Conservation (phyloP, 1,284 basidiomycete species). For the Crucibulum cyathiforme region DNA sequence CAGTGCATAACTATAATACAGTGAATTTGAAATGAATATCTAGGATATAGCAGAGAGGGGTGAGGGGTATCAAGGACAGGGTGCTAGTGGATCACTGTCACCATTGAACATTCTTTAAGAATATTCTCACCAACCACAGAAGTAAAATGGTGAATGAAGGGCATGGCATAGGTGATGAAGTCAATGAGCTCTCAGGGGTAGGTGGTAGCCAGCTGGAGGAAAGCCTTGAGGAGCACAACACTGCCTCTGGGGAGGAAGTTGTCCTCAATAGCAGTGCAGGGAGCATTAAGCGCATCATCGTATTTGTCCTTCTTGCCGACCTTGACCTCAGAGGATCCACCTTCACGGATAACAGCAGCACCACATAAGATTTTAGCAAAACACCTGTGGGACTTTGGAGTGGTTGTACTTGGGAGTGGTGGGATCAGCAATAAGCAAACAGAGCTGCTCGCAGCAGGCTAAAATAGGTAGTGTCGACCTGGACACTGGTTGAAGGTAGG, state of each 20-base stretch:
- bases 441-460: conserved; percentile 95
- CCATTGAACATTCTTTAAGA: too few relatives aligned
- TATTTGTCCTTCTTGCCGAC: conserved; percentile 99
- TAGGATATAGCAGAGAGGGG: too few relatives aligned
- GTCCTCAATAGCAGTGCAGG: conserved; percentile 97
- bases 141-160: too few relatives aligned
- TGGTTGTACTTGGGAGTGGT: conserved; percentile 94
- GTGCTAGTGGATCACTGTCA: too few relatives aligned
- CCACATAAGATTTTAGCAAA: conserved; percentile 96
- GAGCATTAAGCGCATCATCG: conserved; percentile 97
- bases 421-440: conserved; percentile 81
- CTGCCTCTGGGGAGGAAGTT: conserved; percentile 98
- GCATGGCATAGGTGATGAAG: too few relatives aligned
- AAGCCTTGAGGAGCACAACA: conserved; percentile 90
- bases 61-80: too few relatives aligned
- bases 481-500: too few relatives aligned
- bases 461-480: too few relatives aligned
- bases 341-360: conserved; percentile 98
- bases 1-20: too few relatives aligned
- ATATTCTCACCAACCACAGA: too few relatives aligned
- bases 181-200: too few relatives aligned
- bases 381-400: conserved; percentile 95
- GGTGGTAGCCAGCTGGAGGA: conserved; percentile 73
- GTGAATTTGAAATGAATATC: too few relatives aligned
- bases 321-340: conserved; percentile 93